These are phyloP conservation scores for Durio zibethinus DNA, from an alignment of 345 rosid genomes.

Conservation along the genomic window DNA sequence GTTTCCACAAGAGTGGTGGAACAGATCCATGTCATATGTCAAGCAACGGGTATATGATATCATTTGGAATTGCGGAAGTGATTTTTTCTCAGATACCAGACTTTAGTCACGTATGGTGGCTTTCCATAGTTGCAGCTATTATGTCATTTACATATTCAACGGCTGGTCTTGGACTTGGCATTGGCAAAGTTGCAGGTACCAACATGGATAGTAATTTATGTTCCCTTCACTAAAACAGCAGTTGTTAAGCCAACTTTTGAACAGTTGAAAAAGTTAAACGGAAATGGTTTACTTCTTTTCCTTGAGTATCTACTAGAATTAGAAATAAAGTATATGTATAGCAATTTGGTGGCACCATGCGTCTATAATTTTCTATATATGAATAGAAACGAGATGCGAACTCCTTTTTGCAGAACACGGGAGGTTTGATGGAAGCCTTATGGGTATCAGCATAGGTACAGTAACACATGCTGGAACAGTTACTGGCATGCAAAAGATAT, in stretches of 20 bases:
- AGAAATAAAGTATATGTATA: background rate
- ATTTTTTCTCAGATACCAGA: constrained; percentile 82
- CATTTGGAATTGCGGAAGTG: constrained; percentile 67
- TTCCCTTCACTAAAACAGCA: background rate
- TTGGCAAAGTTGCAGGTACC: constrained; percentile 60
- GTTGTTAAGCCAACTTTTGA: background rate
- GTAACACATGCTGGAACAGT: constrained; percentile 42
- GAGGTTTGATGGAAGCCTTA: constrained; percentile 49
- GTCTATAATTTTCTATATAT: background rate
- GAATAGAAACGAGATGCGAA: background rate
- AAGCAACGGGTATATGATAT: constrained; percentile 68
- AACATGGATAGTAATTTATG: background rate
- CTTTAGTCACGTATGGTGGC: constrained; percentile 83
- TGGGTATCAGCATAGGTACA: constrained; percentile 54
- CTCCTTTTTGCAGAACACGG: constrained; percentile 34
- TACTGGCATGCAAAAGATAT: constrained; percentile 42
- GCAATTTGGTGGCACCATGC: too few species aligned
- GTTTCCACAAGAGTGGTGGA: constrained; percentile 65
- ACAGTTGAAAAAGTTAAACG: background rate
- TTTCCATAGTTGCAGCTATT: constrained; percentile 71
- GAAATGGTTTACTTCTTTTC: background rate
- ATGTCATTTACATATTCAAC: constrained; percentile 86
- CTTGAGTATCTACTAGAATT: background rate
- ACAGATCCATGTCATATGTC: constrained; percentile 73
- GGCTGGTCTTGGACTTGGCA: constrained; percentile 67